Base-by-base conservation (phyloP, 371 early-diverging fungal genomes). In the Actinomortierella wolfii region DNA sequence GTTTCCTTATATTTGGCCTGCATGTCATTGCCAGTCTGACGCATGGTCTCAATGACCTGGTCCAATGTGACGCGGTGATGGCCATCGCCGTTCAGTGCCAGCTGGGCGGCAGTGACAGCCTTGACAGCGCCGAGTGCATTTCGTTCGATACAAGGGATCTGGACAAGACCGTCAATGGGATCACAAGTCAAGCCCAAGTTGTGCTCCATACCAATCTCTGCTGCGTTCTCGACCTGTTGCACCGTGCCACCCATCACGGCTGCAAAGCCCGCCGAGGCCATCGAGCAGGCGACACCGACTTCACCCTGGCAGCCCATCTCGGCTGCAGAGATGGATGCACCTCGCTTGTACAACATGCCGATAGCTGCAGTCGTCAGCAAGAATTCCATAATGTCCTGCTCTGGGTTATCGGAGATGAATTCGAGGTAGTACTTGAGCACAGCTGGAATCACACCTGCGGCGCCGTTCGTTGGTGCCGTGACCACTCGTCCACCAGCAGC, bases 191-290 rank as follows among this genome's bases (percentile, higher is more conserved):
- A 77, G 15, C 96, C 97, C 54, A 97, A 76, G 77, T 96, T 95
- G 66, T 97, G 97, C 68, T 93, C 93, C 95, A 97, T 97, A 45
- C 94, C 96, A 67, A 97, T 97, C 76, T 97, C 97, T 40, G 97
- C 97, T 1, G 96, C 96, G 67, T 97, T 95, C 71, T 94, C 95
- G 2, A 96, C 91, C 79, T 96, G 96, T 43, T 88, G 86, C 0
- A 90, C 85, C 0, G 94, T 82, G 21, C 95, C 97, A 55, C 97
- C 96, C 95, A 97, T 94, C 4, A 97, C 96, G 25, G 96, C 96
- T 3, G 95, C 90, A 58, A 96, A 94, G 1, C 91, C 97, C 2
- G 92, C 97, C 4, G 96, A 96, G 18, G 94, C 94, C 97, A 97
- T 97, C 42, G 93, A 92, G 70, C 96, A 97, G 2, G 97, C 96